Conservation (phyloP, 192 early-diverging fungal species). For the Podila epigama region DNA sequence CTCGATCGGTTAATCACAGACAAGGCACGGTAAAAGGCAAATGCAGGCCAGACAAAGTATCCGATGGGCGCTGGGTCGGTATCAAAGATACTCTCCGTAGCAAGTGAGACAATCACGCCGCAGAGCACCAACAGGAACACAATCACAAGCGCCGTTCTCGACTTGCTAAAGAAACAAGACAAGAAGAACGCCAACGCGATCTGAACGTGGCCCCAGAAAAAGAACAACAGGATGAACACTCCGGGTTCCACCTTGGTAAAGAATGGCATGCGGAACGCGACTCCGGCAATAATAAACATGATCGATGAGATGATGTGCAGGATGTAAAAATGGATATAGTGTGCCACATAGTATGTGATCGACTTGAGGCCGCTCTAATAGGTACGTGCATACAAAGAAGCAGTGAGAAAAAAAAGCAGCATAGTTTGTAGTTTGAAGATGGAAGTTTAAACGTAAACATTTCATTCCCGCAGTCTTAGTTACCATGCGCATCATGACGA, state of each 20-base stretch:
- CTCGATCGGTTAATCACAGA: constrained; percentile 60
- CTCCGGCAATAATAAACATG: constrained; percentile 70
- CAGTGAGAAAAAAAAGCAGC: background rate
- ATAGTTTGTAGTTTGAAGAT: background rate
- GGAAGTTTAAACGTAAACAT: background rate
- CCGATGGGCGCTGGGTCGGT: constrained; percentile 40
- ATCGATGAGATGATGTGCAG: constrained; percentile 64
- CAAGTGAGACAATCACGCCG: constrained; percentile 68
- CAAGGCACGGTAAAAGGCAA: constrained; percentile 72
- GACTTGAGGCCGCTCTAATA: constrained; percentile 66
- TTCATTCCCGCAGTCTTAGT: background rate
- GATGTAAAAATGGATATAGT: constrained; percentile 69
- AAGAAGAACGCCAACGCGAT: constrained; percentile 73
- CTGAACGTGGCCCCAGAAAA: constrained; percentile 73
- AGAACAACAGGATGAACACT: constrained; percentile 64
- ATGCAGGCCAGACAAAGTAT: constrained; percentile 75
- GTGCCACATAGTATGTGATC: constrained; percentile 66
- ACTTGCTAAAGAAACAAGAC: constrained; percentile 64
- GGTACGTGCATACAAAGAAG: background rate
- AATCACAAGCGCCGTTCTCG: constrained; percentile 64
- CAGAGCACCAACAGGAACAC: constrained; percentile 72
- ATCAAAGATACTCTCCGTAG: constrained; percentile 54
- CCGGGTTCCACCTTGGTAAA: constrained; percentile 62
- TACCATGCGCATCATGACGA: constrained; percentile 78
- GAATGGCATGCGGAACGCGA: constrained; percentile 63